These are phyloP conservation scores for Moelleriella libera DNA, from an alignment of 2,329 filamentous ascomycete species.

Conservation along the genomic window DNA sequence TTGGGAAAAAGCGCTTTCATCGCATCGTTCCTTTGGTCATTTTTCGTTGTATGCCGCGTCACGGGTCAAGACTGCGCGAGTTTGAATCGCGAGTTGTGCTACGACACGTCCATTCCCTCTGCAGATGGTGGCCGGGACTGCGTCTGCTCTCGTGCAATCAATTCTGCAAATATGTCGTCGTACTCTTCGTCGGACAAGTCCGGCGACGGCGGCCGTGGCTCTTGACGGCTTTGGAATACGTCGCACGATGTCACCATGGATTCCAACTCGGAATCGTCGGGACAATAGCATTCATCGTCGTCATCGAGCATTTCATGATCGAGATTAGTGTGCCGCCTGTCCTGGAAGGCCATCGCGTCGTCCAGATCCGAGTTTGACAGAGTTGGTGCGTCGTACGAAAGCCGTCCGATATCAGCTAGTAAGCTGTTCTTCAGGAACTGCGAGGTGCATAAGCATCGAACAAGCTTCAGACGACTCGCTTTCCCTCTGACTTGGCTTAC, in stretches of 20 bases:
- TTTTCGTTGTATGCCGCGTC: neutral
- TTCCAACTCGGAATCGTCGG: conserved; percentile 43
- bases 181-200: conserved; percentile 43
- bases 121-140: conserved; percentile 10
- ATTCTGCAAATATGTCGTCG: conserved; percentile 41
- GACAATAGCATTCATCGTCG: neutral
- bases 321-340: conserved; percentile 10
- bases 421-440: conserved; percentile 23
- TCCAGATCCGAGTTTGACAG: conserved; percentile 37
- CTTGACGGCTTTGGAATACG: conserved; percentile 10
- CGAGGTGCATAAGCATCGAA: neutral
- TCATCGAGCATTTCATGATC: conserved; percentile 39
- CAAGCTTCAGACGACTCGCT: neutral
- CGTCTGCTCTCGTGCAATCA: conserved; percentile 16
- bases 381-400: conserved; percentile 19
- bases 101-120: conserved; percentile 31
- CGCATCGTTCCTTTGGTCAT: neutral
- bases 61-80: too few relatives aligned
- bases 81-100: neutral
- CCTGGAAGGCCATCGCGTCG: conserved; percentile 26
- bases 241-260: conserved; percentile 37
- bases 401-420: conserved; percentile 16
- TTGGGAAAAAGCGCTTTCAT: neutral
- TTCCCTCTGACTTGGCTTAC: conserved; percentile 8
- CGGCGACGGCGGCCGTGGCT: conserved; percentile 17